A percentile compares a stretch with the other conserved stretches of the same genome.
phyloP scores from a whole-genome alignment of 1,284 basidiomycete species.

The Heimioporus punctisporus region DNA sequence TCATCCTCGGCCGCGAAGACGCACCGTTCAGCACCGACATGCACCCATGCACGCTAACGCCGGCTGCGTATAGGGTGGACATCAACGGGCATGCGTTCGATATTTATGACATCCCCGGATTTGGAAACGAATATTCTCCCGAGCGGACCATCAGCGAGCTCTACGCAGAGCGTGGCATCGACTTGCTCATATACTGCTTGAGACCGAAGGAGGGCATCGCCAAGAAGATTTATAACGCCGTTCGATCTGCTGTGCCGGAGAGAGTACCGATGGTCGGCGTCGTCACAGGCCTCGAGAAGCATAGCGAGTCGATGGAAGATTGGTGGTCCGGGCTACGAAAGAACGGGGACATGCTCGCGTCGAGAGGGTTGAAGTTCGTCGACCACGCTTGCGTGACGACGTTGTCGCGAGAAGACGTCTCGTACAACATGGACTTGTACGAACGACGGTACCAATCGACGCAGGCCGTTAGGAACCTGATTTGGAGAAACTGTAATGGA shows the following conservation, averaged over 20 bases:
- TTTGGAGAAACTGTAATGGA: constrained; percentile 33
- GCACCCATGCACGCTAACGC: constrained; percentile 27
- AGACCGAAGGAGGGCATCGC: constrained; percentile 31
- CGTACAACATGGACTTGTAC: constrained; percentile 34
- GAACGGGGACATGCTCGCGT: constrained; percentile 29
- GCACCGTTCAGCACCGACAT: constrained; percentile 34
- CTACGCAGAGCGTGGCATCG: constrained; percentile 30
- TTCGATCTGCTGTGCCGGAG: constrained; percentile 29
- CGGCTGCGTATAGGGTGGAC: constrained; percentile 28
- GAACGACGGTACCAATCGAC: constrained; percentile 31
- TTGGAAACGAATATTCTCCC: constrained; percentile 19
- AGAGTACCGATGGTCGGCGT: constrained; percentile 34
- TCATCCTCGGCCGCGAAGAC: constrained; percentile 33
- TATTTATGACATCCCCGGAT: constrained; percentile 32
- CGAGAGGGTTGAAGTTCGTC: constrained; percentile 29
- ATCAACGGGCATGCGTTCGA: constrained; percentile 32
- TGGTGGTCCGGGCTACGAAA: constrained; percentile 30
- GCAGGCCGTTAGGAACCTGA: constrained; percentile 26
- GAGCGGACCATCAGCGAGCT: constrained; percentile 28
- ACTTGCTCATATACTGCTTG: constrained; percentile 31
- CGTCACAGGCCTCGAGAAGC: constrained; percentile 33
- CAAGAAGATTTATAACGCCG: constrained; percentile 24
- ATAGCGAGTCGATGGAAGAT: constrained; percentile 29
- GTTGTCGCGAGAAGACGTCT: constrained; percentile 32
- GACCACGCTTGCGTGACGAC: constrained; percentile 35